These are phyloP conservation scores for Fusarium anguioides DNA, from an alignment of 2,329 filamentous ascomycete genomes.

Conservation along the genomic window DNA sequence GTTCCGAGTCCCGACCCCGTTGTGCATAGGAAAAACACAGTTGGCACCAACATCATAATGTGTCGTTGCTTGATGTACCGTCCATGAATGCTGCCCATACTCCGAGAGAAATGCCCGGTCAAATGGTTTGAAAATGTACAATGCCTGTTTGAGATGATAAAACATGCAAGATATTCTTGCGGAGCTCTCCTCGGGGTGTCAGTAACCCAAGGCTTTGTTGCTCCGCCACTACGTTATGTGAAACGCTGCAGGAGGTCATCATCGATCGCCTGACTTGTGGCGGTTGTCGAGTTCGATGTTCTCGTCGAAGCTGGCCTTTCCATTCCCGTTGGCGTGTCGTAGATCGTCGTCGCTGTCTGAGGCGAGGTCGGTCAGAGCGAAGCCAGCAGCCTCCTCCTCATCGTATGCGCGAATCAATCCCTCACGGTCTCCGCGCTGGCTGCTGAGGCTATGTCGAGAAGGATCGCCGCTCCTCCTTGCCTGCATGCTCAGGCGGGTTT, in stretches of 20 bases:
- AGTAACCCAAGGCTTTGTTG: constrained; percentile 1
- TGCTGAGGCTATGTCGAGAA: constrained; percentile 71
- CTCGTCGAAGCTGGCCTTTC: constrained; percentile 55
- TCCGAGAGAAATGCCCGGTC: constrained; percentile 34
- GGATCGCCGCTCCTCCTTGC: constrained; percentile 78
- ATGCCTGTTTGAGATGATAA: constrained; percentile 38
- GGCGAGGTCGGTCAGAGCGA: constrained; percentile 81
- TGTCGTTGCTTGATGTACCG: constrained; percentile 36
- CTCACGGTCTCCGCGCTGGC: constrained; percentile 76
- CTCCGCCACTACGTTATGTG: constrained; percentile 37
- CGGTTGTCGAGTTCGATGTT: constrained; percentile 64
- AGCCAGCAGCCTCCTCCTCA: constrained; percentile 78
- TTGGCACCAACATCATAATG: constrained; percentile 40
- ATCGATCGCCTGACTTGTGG: constrained; percentile 57
- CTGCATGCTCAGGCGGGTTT: constrained; percentile 95
- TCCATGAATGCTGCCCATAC: constrained; percentile 39
- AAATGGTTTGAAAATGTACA: constrained; percentile 47
- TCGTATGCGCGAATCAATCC: constrained; percentile 91
- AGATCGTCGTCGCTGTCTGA: constrained; percentile 78
- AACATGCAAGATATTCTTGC: constrained; percentile 32
- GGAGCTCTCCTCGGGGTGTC: constrained; percentile 4
- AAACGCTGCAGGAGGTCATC: constrained; percentile 15
- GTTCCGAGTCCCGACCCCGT: constrained; percentile 28
- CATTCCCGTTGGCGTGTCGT: constrained; percentile 54
- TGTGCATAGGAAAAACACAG: constrained; percentile 29